A percentile compares a stretch with the other conserved stretches of the same genome.
phyloP scores from a whole-genome alignment of 2,329 filamentous ascomycete genomes.

The Exophiala oligosperma region DNA sequence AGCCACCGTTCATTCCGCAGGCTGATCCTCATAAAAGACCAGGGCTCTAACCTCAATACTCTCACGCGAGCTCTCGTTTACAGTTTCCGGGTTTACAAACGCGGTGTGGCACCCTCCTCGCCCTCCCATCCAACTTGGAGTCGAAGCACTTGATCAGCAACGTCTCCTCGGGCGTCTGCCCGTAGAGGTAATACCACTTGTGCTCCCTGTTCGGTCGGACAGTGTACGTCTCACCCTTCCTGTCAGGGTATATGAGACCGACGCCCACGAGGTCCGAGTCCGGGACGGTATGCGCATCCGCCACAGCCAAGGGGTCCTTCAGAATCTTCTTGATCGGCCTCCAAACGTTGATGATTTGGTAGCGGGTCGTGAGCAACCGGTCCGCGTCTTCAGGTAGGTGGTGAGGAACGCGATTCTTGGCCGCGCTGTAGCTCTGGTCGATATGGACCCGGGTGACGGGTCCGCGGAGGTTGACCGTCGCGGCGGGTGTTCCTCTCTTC shows the following conservation, averaged over 20 bases:
- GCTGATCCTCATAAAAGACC: conserved; percentile 30
- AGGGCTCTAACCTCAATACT: conserved; percentile 58
- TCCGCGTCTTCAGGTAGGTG: conserved; percentile 47
- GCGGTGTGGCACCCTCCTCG: conserved; percentile 57
- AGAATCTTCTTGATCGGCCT: conserved; percentile 53
- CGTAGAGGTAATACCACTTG: conserved; percentile 56
- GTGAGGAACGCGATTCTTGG: conserved; percentile 43
- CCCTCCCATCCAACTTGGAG: conserved; percentile 54
- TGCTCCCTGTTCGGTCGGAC: conserved; percentile 46
- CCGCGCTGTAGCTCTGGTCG: conserved; percentile 50
- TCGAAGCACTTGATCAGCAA: conserved; percentile 65
- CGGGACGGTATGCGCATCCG: conserved; percentile 50
- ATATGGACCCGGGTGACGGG: conserved; percentile 55
- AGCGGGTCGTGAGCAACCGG: conserved; percentile 44
- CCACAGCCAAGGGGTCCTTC: conserved; percentile 57
- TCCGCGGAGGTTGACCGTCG: conserved; percentile 37
- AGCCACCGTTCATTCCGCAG: conserved; percentile 19
- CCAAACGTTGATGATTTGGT: conserved; percentile 55
- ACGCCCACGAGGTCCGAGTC: conserved; percentile 54
- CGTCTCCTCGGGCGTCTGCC: conserved; percentile 55
- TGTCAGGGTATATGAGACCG: conserved; percentile 53
- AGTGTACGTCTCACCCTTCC: conserved; percentile 52
- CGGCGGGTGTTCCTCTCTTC: conserved; percentile 9
- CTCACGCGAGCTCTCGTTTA: conserved; percentile 45
- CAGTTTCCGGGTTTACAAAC: conserved; percentile 52